Conservation (phyloP, 768 basidiomycete genomes). For the Pleurotus platypus region DNA sequence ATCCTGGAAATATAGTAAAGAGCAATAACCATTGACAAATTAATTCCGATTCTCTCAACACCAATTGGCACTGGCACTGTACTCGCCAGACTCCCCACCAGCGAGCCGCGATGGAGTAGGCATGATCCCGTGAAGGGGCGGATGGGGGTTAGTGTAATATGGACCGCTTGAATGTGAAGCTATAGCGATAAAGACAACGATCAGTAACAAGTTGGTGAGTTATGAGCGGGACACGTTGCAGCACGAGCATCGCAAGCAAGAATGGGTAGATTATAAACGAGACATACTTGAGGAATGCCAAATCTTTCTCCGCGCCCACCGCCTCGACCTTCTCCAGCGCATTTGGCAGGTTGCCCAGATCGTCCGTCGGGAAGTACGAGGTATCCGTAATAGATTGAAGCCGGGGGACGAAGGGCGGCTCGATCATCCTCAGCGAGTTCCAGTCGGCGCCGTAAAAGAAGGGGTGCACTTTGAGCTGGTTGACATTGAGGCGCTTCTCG, state of each 20-base stretch:
- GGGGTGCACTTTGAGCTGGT: constrained; percentile 88
- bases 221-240: too few species aligned
- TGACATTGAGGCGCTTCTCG: constrained; percentile 68
- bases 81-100: too few species aligned
- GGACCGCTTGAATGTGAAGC: constrained; percentile 85
- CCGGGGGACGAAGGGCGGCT: constrained; percentile 93
- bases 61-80: too few species aligned
- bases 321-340: constrained; percentile 59
- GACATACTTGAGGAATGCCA: constrained; percentile 62
- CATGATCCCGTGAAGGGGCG: too few species aligned
- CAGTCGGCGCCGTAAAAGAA: constrained; percentile 98
- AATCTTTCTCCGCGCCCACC: constrained; percentile 62
- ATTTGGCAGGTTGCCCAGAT: constrained; percentile 68
- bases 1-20: too few species aligned
- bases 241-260: too few species aligned
- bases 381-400: constrained; percentile 91
- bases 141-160: not conserved
- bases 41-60: not conserved
- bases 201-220: constrained; percentile 1
- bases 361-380: constrained; percentile 95
- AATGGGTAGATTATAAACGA: too few species aligned
- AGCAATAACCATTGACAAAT: not conserved
- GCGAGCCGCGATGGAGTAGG: too few species aligned
- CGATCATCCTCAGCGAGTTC: constrained; percentile 86
- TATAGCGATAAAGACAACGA: constrained; percentile 21